phyloP scores from a whole-genome alignment of 345 rosid genomes.

The Mangifera indica region DNA sequence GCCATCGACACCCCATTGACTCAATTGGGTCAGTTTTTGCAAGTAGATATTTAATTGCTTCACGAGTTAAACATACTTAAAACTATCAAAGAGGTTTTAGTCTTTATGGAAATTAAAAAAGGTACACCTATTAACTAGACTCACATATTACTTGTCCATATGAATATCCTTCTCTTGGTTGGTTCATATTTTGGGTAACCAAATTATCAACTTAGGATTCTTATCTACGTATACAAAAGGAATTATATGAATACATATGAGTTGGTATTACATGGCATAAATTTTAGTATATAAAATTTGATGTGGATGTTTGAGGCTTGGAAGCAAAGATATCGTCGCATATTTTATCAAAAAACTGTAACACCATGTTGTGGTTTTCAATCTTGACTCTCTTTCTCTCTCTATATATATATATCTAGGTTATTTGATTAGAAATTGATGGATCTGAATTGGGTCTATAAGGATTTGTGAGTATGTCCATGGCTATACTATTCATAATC shows the following conservation, averaged over 20 bases:
- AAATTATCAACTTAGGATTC: not conserved
- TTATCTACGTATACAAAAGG: not conserved
- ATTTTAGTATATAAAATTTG: not conserved
- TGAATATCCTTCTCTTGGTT: no score
- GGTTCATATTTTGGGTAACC: no score
- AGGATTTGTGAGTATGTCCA: not conserved
- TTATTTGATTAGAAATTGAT: not conserved
- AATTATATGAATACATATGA: not conserved
- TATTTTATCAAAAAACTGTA: not conserved
- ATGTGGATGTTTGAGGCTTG: constrained; percentile 23
- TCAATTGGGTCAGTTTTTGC: not conserved
- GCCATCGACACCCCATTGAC: constrained; percentile 19
- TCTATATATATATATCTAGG: not conserved
- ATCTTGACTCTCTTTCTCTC: no score
- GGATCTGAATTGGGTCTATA: not conserved
- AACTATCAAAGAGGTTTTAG: no score
- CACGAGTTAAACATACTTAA: no score
- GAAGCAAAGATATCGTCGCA: not conserved
- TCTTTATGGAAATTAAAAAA: no score
- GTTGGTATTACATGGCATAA: not conserved
- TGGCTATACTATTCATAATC: not conserved
- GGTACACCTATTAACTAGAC: no score
- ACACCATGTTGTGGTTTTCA: not conserved
- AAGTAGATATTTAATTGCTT: not conserved
- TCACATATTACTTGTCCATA: no score